Evolutionary conservation across 163 green algal species (phyloP).

Genomic region (Volvox carteri): DNA sequence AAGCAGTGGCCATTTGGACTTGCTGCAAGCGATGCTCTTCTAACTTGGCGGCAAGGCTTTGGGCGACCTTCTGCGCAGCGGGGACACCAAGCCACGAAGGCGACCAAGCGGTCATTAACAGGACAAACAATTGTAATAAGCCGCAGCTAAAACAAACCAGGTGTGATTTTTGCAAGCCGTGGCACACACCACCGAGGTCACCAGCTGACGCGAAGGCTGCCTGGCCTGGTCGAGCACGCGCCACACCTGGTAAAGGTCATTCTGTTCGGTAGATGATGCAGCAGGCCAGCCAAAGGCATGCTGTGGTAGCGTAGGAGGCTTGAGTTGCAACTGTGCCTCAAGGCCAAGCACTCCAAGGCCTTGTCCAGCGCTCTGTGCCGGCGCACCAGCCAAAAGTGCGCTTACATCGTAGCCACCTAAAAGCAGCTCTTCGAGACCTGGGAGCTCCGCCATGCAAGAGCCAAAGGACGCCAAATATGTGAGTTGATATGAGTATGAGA

Average conservation of each 20-base stretch:
- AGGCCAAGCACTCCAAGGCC: conserved; percentile 7
- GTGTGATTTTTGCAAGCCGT: no score
- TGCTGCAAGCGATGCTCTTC: conserved; percentile 53
- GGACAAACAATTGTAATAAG: no score
- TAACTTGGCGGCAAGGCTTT: conserved; percentile 41
- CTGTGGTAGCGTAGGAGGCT: neutral
- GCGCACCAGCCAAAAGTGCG: neutral
- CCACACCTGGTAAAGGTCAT: conserved; percentile 33
- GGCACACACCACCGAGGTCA: no score
- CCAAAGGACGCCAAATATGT: neutral
- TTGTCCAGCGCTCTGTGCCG: neutral
- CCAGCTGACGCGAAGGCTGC: neutral
- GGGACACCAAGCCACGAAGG: neutral
- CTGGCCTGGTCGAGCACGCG: neutral
- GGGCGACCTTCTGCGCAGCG: conserved; percentile 29
- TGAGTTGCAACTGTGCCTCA: conserved; percentile 7
- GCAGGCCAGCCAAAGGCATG: conserved; percentile 2
- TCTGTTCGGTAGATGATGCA: conserved; percentile 16
- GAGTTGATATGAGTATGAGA: conserved; percentile 1
- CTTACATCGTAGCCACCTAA: conserved; percentile 41
- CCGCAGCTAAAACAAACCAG: no score
- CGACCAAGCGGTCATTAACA: no score
- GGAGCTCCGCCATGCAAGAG: conserved; percentile 41
- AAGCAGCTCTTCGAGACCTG: conserved; percentile 34
- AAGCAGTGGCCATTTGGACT: conserved; percentile 28